phyloP scores from a whole-genome alignment of 2,329 filamentous ascomycete species.

The Pestalotiopsis sp. region DNA sequence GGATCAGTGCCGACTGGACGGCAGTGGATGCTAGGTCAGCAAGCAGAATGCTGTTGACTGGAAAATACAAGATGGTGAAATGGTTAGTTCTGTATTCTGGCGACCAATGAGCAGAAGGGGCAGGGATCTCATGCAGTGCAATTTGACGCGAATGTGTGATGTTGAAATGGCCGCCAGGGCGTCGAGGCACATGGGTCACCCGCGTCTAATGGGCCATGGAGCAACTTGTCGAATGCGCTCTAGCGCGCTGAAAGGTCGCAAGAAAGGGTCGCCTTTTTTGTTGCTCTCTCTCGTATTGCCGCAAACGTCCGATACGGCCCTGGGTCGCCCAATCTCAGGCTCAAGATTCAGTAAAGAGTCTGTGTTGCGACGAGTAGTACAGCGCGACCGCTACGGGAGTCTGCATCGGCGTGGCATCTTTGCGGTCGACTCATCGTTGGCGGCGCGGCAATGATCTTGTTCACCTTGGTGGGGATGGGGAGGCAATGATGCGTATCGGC shows the following conservation, averaged over 20 bases:
- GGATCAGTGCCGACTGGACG: conserved; percentile 2
- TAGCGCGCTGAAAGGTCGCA: conserved; percentile 8
- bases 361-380: background rate
- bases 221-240: conserved; percentile 7
- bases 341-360: background rate
- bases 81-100: conserved; percentile 4
- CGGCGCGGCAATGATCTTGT: background rate
- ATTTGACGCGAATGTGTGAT: conserved; percentile 14
- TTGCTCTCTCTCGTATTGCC: conserved; percentile 12
- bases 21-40: background rate
- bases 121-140: conserved; percentile 13
- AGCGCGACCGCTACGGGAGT: conserved; percentile 5
- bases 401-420: background rate
- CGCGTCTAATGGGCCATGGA: conserved; percentile 13
- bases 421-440: background rate
- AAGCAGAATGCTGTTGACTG: background rate
- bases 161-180: conserved; percentile 7
- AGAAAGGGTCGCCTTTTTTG: background rate
- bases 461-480: background rate
- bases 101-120: conserved; percentile 4
- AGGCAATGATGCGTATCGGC: background rate
- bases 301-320: background rate
- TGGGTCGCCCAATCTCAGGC: background rate
- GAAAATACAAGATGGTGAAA: background rate
- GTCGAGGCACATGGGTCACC: conserved; percentile 5